A percentile compares a stretch with the other conserved stretches of the same genome.
These are phyloP conservation scores for Pelargonium cotyledonis DNA, from an alignment of 441 rosid genomes.

Conservation along the genomic window DNA sequence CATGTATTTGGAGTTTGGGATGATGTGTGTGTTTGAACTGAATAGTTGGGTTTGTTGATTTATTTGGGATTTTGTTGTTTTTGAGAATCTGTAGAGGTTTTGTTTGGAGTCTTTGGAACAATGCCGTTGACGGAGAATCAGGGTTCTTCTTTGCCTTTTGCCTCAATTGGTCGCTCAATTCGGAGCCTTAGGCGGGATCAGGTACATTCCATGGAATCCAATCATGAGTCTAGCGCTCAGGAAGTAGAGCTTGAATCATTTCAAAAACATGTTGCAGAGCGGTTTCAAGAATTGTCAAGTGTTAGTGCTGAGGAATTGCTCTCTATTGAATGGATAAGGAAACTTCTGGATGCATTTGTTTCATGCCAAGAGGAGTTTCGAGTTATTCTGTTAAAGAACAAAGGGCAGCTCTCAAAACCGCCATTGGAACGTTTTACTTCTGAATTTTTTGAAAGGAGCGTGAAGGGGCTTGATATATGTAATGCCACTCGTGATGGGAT, in stretches of 20 bases:
- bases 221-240: conserved; percentile 12
- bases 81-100: background rate
- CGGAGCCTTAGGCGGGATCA: conserved; percentile 28
- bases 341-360: conserved; percentile 34
- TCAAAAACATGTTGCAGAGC: conserved; percentile 28
- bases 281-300: conserved; percentile 22
- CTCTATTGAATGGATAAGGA: conserved; percentile 32
- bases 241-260: conserved; percentile 31
- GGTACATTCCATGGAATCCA: conserved; percentile 25
- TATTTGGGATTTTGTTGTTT: conserved; percentile 2
- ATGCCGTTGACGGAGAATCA: conserved; percentile 25
- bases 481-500: conserved; percentile 42
- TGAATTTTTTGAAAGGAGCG: conserved; percentile 32
- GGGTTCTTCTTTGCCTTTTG: conserved; percentile 22
- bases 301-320: conserved; percentile 27
- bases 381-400: conserved; percentile 28
- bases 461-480: conserved; percentile 39
- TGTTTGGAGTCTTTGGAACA: background rate
- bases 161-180: conserved; percentile 26
- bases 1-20: no score
- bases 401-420: conserved; percentile 18
- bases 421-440: conserved; percentile 29
- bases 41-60: conserved; percentile 2
- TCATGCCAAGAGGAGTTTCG: conserved; percentile 34
- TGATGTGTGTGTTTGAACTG: background rate